phyloP scores from a whole-genome alignment of 805 yeast genomes.

The Nakazawaea sp. region DNA sequence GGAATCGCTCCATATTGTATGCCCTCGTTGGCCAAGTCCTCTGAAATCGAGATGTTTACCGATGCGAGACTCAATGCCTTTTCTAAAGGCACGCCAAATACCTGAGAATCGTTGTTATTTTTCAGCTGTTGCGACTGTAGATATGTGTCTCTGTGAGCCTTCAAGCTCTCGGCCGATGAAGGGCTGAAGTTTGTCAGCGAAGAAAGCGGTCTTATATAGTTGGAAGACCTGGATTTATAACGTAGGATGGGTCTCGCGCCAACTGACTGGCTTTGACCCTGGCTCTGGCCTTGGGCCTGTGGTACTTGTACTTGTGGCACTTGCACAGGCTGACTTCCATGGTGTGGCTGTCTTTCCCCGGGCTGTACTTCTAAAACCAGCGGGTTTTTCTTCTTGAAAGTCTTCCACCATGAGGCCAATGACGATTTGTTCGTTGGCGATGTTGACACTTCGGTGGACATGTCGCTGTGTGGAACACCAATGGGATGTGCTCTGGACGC shows the following conservation, averaged over 20 bases:
- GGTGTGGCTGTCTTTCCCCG: too few relatives aligned
- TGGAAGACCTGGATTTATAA: conserved; percentile 44
- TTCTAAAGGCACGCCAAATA: conserved; percentile 77
- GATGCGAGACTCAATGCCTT: conserved; percentile 70
- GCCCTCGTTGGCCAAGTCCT: conserved; percentile 49
- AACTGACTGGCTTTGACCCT: conserved; percentile 3
- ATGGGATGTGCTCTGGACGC: too few relatives aligned
- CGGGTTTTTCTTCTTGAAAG: conserved; percentile 15
- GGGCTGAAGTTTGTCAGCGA: conserved; percentile 30
- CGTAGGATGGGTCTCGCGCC: conserved; percentile 37
- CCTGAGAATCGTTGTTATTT: conserved; percentile 40
- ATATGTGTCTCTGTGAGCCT: conserved; percentile 46
- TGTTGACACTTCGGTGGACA: neutral
- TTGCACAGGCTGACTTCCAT: neutral
- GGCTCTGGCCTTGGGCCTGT: neutral
- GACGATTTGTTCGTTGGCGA: conserved; percentile 16
- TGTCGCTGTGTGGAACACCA: neutral
- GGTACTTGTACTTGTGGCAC: conserved; percentile 11
- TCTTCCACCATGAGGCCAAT: conserved; percentile 24
- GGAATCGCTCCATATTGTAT: conserved; percentile 87
- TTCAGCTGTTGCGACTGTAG: conserved; percentile 32
- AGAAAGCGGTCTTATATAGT: conserved; percentile 25
- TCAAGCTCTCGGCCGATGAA: conserved; percentile 25
- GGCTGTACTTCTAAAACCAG: neutral
- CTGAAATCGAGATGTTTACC: conserved; percentile 63